phyloP scores from a whole-genome alignment of 2,329 filamentous ascomycete genomes.

The Chaetomium globosum region DNA sequence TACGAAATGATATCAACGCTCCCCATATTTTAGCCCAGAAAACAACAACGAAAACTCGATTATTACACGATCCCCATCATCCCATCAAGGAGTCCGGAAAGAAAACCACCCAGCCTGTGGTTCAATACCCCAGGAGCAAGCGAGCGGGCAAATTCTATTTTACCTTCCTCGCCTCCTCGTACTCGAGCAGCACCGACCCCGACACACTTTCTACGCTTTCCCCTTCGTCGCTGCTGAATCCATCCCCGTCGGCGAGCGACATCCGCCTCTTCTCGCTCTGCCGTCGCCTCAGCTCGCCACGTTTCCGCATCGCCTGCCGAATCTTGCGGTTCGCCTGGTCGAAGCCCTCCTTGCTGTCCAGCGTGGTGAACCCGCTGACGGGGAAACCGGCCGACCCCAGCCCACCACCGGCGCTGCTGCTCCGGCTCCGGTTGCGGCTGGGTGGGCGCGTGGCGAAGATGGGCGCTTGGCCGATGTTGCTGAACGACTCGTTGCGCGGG shows the following conservation, averaged over 20 bases:
- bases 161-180: constrained; percentile 27
- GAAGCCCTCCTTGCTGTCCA: constrained; percentile 70
- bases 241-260: constrained; percentile 47
- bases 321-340: constrained; percentile 85
- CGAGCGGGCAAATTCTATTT: constrained; percentile 1
- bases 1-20: not conserved
- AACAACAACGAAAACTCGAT: not conserved
- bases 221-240: constrained; percentile 27
- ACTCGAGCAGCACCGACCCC: constrained; percentile 11
- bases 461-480: constrained; percentile 81
- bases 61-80: not conserved
- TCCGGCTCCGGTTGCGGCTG: constrained; percentile 73
- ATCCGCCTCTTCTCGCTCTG: constrained; percentile 49
- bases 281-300: constrained; percentile 64
- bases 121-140: not conserved
- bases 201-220: constrained; percentile 21
- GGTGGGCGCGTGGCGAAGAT: constrained; percentile 88
- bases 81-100: not conserved
- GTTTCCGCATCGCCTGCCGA: constrained; percentile 77
- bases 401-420: constrained; percentile 68
- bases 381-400: constrained; percentile 58
- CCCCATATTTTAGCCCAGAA: not conserved
- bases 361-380: constrained; percentile 68
- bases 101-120: not conserved
- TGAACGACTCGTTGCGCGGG: constrained; percentile 90